Percentiles rank a stretch among this genome's conserved stretches.
These are phyloP conservation scores for Cryptosporidium meleagridis DNA, from an alignment of 169 alveolate genomes.

Conservation along the genomic window DNA sequence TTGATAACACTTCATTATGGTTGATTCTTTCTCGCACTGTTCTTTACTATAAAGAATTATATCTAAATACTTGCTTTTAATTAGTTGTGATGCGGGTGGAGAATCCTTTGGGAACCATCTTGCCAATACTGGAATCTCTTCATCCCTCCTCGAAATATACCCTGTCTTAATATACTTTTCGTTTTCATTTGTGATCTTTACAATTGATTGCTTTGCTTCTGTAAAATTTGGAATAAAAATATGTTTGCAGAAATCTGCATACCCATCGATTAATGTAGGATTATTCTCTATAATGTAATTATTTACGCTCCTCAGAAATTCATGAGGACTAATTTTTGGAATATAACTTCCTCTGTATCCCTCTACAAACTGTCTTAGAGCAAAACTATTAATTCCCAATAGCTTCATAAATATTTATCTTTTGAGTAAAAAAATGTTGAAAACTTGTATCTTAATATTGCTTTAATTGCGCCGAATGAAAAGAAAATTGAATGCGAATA, in stretches of 20 bases:
- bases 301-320: conserved; percentile 8
- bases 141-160: conserved; percentile 92
- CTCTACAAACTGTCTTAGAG: conserved; percentile 33
- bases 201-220: conserved; percentile 86
- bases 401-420: not conserved
- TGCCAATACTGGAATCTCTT: conserved; percentile 95
- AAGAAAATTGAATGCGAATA: not conserved
- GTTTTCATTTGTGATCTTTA: conserved; percentile 92
- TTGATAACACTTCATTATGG: conserved; percentile 58
- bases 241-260: conserved; percentile 99
- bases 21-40: conserved; percentile 92
- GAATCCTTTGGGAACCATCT: conserved; percentile 92
- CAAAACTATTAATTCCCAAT: conserved; percentile 45
- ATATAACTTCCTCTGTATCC: conserved; percentile 60
- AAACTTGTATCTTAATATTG: not conserved
- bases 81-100: not conserved
- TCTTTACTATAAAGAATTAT: conserved; percentile 95
- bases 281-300: conserved; percentile 40
- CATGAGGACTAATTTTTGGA: conserved; percentile 18
- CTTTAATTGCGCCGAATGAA: not conserved
- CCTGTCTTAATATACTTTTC: conserved; percentile 84
- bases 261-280: conserved; percentile 88
- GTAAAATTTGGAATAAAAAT: conserved; percentile 94
- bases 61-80: conserved; percentile 91
- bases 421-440: not conserved